phyloP scores from a whole-genome alignment of 805 yeast species.

The Myxozyma geophila region DNA sequence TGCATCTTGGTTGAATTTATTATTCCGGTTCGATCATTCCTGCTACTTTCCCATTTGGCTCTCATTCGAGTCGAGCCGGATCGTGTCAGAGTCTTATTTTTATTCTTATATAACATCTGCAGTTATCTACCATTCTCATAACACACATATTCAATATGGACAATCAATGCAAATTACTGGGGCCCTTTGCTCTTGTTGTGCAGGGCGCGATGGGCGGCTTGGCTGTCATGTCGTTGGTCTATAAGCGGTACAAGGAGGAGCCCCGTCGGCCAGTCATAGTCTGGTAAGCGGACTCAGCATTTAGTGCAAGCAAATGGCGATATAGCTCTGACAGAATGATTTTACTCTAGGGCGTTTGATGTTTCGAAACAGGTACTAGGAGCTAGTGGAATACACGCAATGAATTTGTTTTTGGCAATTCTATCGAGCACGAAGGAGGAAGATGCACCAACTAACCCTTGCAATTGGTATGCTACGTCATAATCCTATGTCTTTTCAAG shows the following conservation, averaged over 20 bases:
- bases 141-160: slow-evolving; percentile 17
- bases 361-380: slow-evolving; percentile 90
- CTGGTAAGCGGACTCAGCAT: slow-evolving; percentile 55
- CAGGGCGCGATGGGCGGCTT: slow-evolving; percentile 78
- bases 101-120: neutral
- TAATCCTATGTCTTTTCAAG: neutral
- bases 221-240: slow-evolving; percentile 71
- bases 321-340: neutral
- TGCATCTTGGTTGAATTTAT: neutral
- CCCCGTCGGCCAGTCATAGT: slow-evolving; percentile 88
- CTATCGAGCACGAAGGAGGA: slow-evolving; percentile 46
- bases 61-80: no score
- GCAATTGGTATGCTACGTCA: slow-evolving; percentile 62
- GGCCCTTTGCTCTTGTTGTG: slow-evolving; percentile 82
- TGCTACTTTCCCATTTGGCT: no score
- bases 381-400: slow-evolving; percentile 77
- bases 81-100: no score
- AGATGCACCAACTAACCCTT: slow-evolving; percentile 64
- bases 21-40: neutral
- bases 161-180: slow-evolving; percentile 64
- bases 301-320: no score
- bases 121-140: neutral
- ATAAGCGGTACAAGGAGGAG: slow-evolving; percentile 76
- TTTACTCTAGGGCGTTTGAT: slow-evolving; percentile 56
- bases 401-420: slow-evolving; percentile 75